Conservation (phyloP, 1,284 basidiomycete species). For the Pseudomicrostroma phylloplanum region DNA sequence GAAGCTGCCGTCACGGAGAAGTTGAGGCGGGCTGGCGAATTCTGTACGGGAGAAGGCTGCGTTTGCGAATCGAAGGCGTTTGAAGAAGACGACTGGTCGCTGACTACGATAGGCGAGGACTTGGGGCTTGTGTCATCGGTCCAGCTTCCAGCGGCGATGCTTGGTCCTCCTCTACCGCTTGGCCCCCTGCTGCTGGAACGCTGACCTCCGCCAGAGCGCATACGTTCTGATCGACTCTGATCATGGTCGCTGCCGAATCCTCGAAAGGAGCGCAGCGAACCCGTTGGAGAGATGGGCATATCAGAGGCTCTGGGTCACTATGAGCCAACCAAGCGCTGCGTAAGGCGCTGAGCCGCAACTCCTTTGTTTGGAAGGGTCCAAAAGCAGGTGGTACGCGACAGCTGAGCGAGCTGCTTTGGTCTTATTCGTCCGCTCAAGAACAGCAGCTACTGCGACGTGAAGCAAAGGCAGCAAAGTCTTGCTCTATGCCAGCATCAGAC, state of each 20-base stretch:
- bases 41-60: neutral
- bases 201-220: too few relatives aligned
- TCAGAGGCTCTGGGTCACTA: neutral
- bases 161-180: neutral
- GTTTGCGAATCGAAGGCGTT: neutral
- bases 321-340: too few relatives aligned
- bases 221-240: neutral
- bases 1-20: constrained; percentile 1
- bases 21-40: neutral
- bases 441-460: too few relatives aligned
- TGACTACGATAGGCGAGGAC: neutral
- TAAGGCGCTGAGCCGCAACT: too few relatives aligned
- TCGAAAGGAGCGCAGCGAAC: constrained; percentile 5
- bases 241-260: neutral
- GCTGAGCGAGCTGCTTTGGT: too few relatives aligned
- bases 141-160: neutral
- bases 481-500: too few relatives aligned
- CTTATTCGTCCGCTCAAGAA: too few relatives aligned
- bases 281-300: constrained; percentile 6
- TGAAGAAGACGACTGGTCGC: neutral
- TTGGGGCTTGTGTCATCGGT: neutral
- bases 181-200: neutral
- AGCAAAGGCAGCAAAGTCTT: too few relatives aligned
- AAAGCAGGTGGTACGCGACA: too few relatives aligned
- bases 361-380: too few relatives aligned